Conservation (phyloP, 2,329 filamentous ascomycete species). For the Alternaria gansuensis region DNA sequence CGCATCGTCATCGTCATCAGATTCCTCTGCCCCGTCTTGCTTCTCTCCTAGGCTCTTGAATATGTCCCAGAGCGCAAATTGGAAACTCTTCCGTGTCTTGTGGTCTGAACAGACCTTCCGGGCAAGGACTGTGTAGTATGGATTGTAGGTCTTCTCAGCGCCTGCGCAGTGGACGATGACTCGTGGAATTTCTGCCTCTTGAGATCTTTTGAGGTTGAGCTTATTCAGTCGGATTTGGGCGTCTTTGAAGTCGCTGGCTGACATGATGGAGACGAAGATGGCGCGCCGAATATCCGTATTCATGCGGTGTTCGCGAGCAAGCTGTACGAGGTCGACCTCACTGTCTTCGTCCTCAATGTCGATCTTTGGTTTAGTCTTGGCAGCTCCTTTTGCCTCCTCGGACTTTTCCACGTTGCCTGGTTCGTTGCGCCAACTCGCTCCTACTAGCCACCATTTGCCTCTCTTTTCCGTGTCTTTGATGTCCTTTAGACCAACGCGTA, state of each 20-base stretch:
- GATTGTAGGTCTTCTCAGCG: constrained; percentile 85
- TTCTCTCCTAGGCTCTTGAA: constrained; percentile 87
- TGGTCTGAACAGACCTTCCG: constrained; percentile 78
- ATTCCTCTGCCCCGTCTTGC: constrained; percentile 69
- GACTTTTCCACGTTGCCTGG: constrained; percentile 47
- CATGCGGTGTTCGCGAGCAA: constrained; percentile 85
- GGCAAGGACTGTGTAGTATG: constrained; percentile 90
- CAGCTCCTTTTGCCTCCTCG: constrained; percentile 49
- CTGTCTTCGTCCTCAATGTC: constrained; percentile 39
- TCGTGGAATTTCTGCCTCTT: constrained; percentile 84
- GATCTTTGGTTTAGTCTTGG: constrained; percentile 17
- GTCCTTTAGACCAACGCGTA: constrained; percentile 82
- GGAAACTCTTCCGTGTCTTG: constrained; percentile 82
- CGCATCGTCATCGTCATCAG: constrained; percentile 63
- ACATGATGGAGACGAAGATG: constrained; percentile 94
- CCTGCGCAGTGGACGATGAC: constrained; percentile 89
- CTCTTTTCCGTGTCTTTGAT: constrained; percentile 83
- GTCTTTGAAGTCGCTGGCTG: constrained; percentile 82
- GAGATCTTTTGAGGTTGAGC: constrained; percentile 83
- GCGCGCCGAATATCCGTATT: constrained; percentile 85
- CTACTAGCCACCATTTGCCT: constrained; percentile 98
- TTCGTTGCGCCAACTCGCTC: constrained; percentile 79
- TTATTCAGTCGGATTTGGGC: constrained; percentile 82
- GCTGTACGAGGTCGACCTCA: constrained; percentile 71
- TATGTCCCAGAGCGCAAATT: constrained; percentile 84